Conservation (phyloP, 2,329 filamentous ascomycete genomes). For the Trichoderma atroviride region DNA sequence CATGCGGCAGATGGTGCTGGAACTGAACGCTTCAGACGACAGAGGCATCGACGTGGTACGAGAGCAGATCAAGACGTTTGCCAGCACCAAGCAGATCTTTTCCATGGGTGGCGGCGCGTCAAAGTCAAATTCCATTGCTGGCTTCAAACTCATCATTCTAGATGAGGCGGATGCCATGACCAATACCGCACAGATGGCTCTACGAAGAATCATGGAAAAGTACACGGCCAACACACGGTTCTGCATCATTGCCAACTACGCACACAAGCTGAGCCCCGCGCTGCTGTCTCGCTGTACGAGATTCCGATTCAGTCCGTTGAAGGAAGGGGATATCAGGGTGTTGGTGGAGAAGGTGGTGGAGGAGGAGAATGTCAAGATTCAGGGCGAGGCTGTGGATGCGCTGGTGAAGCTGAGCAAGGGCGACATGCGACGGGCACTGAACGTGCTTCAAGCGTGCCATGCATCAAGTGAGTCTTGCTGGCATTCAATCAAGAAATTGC, state of each 20-base stretch:
- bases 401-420: constrained; percentile 88
- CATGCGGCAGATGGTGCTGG: constrained; percentile 97
- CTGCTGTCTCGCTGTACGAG: constrained; percentile 90
- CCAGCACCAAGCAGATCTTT: constrained; percentile 97
- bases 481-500: constrained; percentile 45
- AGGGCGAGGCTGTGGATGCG: constrained; percentile 76
- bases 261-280: constrained; percentile 93
- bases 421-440: constrained; percentile 92
- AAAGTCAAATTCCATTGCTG: constrained; percentile 58
- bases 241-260: constrained; percentile 98
- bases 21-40: constrained; percentile 96
- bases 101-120: constrained; percentile 58
- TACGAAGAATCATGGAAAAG: constrained; percentile 97
- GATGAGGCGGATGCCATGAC: constrained; percentile 99
- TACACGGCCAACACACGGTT: constrained; percentile 98
- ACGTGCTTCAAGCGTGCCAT: constrained; percentile 95
- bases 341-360: constrained; percentile 88
- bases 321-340: constrained; percentile 80
- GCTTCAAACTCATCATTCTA: constrained; percentile 94
- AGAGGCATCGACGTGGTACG: constrained; percentile 96
- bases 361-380: constrained; percentile 84
- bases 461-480: constrained; percentile 69
- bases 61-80: constrained; percentile 99
- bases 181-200: constrained; percentile 95
- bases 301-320: constrained; percentile 92